Conservation (phyloP, 495 filamentous ascomycete genomes). For the Bacidia rubella region DNA sequence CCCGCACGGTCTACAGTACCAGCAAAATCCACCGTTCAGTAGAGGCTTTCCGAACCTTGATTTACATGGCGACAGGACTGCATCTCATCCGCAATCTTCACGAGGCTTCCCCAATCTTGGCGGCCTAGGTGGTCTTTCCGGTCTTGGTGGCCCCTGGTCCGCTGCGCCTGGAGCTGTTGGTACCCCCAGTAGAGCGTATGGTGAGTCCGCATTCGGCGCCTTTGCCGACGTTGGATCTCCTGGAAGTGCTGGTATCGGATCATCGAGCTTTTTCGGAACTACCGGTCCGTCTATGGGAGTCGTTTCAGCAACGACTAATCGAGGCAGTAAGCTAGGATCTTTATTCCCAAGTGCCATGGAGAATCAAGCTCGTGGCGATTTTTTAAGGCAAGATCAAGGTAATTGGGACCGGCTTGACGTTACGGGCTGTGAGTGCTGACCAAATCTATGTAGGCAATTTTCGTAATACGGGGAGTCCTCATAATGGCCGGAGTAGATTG, state of each 20-base stretch:
- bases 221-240: constrained; percentile 67
- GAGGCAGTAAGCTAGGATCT: constrained; percentile 72
- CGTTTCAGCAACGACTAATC: constrained; percentile 41
- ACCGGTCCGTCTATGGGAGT: constrained; percentile 23
- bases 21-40: constrained; percentile 35
- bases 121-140: constrained; percentile 44
- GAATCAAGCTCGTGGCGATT: constrained; percentile 59
- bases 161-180: constrained; percentile 42
- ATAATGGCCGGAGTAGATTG: constrained; percentile 40
- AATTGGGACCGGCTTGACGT: constrained; percentile 11
- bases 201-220: constrained; percentile 55
- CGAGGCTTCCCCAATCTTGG: constrained; percentile 57
- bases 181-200: constrained; percentile 79
- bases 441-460: not conserved
- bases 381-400: constrained; percentile 37
- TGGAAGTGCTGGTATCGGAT: constrained; percentile 44
- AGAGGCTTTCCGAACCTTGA: constrained; percentile 44
- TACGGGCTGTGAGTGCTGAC: too few species aligned
- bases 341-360: constrained; percentile 81
- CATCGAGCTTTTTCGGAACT: constrained; percentile 39
- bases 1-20: constrained; percentile 40
- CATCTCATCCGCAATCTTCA: constrained; percentile 61
- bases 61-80: constrained; percentile 64
- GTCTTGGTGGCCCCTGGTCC: constrained; percentile 37
- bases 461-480: constrained; percentile 18